Conservation (phyloP, 2,329 filamentous ascomycete species). For the Arachnomyces sp. region DNA sequence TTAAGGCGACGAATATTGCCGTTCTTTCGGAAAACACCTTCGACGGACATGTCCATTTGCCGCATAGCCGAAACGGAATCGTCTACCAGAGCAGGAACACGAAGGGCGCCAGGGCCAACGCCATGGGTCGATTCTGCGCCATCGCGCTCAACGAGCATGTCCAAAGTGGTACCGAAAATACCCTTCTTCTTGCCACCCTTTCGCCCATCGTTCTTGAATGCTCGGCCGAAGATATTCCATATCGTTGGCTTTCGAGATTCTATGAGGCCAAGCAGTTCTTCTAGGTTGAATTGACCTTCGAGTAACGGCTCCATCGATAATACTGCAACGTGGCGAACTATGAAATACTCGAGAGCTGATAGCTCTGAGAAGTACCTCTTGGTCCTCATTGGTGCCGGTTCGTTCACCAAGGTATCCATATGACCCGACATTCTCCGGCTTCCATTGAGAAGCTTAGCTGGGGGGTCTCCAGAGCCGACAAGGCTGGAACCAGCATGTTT, state of each 20-base stretch:
- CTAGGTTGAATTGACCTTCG: constrained; percentile 82
- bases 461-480: constrained; percentile 48
- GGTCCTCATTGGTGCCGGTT: constrained; percentile 47
- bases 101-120: constrained; percentile 80
- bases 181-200: constrained; percentile 82
- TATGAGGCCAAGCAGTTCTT: constrained; percentile 85
- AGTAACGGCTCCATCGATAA: constrained; percentile 89
- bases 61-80: constrained; percentile 91
- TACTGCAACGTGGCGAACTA: constrained; percentile 89
- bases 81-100: constrained; percentile 89
- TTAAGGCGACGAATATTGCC: constrained; percentile 93
- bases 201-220: constrained; percentile 70
- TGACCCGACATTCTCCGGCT: constrained; percentile 59
- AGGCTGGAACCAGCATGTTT: constrained; percentile 66
- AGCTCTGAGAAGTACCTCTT: constrained; percentile 95
- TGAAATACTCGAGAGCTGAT: constrained; percentile 92
- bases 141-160: constrained; percentile 82
- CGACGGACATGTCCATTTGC: constrained; percentile 97
- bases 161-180: constrained; percentile 82
- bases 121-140: constrained; percentile 97
- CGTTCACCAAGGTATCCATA: constrained; percentile 38
- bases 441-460: constrained; percentile 59
- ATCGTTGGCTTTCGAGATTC: constrained; percentile 90
- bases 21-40: constrained; percentile 98
- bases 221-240: constrained; percentile 97